Percentiles rank a stretch among this genome's conserved stretches.
phyloP scores from a whole-genome alignment of 192 early-diverging fungal genomes.

The Coemansia sp. region DNA sequence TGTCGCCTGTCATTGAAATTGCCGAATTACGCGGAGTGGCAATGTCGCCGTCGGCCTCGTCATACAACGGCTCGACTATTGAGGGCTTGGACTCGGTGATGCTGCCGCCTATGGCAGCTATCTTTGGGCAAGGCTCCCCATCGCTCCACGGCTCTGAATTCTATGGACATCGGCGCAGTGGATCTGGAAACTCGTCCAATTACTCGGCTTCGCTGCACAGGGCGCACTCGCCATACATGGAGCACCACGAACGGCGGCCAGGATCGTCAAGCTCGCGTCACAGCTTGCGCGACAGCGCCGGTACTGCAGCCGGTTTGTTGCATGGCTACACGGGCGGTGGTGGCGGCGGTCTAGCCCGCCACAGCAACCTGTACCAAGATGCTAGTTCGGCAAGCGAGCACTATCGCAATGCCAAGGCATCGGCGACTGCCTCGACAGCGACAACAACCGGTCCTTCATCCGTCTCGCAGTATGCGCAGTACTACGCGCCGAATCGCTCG shows the following conservation, averaged over 20 bases:
- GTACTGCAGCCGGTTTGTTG: neutral
- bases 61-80: constrained; percentile 48
- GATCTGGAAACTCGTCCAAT: constrained; percentile 8
- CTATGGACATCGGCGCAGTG: constrained; percentile 17
- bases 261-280: constrained; percentile 17
- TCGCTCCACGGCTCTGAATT: neutral
- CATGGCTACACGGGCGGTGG: neutral
- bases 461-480: constrained; percentile 9
- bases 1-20: constrained; percentile 33
- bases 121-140: constrained; percentile 14
- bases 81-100: constrained; percentile 48
- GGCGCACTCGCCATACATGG: constrained; percentile 2
- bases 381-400: neutral
- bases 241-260: neutral
- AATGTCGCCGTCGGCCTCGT: constrained; percentile 35
- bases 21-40: constrained; percentile 31
- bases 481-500: neutral
- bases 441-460: neutral
- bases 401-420: constrained; percentile 1
- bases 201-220: constrained; percentile 9
- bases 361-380: neutral
- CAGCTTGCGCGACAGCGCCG: neutral
- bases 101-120: constrained; percentile 33
- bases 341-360: neutral
- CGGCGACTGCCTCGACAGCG: neutral